These are phyloP conservation scores for Monilinia laxa DNA, from an alignment of 2,329 filamentous ascomycete genomes.

Conservation along the genomic window DNA sequence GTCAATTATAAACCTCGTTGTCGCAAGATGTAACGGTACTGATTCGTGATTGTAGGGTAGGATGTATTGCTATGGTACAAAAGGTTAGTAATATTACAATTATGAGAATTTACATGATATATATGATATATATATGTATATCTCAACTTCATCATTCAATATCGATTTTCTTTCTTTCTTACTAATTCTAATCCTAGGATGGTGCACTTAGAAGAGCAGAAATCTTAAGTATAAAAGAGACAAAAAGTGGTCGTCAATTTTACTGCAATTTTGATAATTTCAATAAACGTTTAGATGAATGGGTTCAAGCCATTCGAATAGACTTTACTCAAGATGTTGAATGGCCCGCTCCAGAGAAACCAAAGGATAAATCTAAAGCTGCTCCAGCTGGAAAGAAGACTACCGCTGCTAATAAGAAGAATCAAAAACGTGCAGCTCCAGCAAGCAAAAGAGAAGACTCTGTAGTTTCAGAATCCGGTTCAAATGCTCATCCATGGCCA, in stretches of 20 bases:
- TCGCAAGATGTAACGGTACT: slow-evolving; percentile 23
- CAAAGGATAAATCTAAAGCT: slow-evolving; percentile 75
- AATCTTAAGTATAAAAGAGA: slow-evolving; percentile 89
- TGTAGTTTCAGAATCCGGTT: slow-evolving; percentile 37
- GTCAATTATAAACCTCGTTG: background rate
- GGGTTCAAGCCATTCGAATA: slow-evolving; percentile 79
- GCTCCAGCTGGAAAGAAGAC: slow-evolving; percentile 48
- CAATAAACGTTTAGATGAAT: slow-evolving; percentile 57
- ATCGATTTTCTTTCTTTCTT: background rate
- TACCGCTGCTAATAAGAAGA: slow-evolving; percentile 41
- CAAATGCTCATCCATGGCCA: slow-evolving; percentile 37
- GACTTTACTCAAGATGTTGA: slow-evolving; percentile 90
- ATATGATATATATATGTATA: too few species aligned
- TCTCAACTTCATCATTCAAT: background rate
- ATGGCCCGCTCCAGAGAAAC: slow-evolving; percentile 82
- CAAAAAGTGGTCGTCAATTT: slow-evolving; percentile 70
- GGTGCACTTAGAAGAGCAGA: slow-evolving; percentile 88
- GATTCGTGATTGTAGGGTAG: slow-evolving; percentile 34
- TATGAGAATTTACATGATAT: background rate
- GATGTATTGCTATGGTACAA: slow-evolving; percentile 42
- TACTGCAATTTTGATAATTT: slow-evolving; percentile 41
- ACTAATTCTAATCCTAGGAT: slow-evolving; percentile 52
- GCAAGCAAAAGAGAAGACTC: slow-evolving; percentile 38
- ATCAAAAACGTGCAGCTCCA: slow-evolving; percentile 43
- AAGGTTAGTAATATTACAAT: slow-evolving; percentile 35